These are phyloP conservation scores for Inonotus obliquus DNA, from an alignment of 1,284 basidiomycete species.

Conservation along the genomic window DNA sequence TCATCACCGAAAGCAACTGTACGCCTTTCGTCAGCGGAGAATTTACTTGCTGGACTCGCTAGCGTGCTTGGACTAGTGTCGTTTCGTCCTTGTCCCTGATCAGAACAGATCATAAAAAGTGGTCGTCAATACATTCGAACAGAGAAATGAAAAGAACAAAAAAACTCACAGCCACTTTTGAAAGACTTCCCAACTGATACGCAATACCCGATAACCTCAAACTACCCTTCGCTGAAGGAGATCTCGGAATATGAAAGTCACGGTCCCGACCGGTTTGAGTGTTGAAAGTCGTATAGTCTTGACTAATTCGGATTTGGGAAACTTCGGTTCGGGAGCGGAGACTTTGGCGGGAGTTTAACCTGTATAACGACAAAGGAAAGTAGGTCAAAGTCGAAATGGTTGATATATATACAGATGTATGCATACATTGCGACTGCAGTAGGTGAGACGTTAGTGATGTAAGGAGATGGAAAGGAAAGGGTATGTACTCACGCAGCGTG, in stretches of 20 bases:
- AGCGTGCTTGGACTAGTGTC: conserved; percentile 7
- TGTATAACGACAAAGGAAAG: neutral
- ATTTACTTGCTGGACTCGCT: conserved; percentile 6
- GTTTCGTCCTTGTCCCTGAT: neutral
- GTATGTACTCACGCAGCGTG: conserved; percentile 13
- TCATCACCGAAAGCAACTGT: neutral
- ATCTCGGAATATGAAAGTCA: too few relatives aligned
- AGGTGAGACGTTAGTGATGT: neutral
- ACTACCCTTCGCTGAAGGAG: neutral
- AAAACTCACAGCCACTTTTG: neutral
- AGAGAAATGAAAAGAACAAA: neutral
- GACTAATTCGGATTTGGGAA: conserved; percentile 10
- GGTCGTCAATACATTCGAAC: too few relatives aligned
- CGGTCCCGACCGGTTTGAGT: conserved; percentile 4
- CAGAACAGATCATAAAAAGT: too few relatives aligned
- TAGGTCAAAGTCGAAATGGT: too few relatives aligned
- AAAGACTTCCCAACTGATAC: conserved; percentile 5
- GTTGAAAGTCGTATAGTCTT: conserved; percentile 15
- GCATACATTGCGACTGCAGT: conserved; percentile 16
- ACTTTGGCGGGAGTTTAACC: conserved; percentile 12
- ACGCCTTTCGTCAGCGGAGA: neutral
- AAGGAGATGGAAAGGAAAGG: neutral
- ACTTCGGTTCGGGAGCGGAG: conserved; percentile 10
- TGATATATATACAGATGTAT: neutral
- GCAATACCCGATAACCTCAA: conserved; percentile 6